Evolutionary conservation across 345 rosid species (phyloP).

Genomic region (Pelargonium nanum): DNA sequence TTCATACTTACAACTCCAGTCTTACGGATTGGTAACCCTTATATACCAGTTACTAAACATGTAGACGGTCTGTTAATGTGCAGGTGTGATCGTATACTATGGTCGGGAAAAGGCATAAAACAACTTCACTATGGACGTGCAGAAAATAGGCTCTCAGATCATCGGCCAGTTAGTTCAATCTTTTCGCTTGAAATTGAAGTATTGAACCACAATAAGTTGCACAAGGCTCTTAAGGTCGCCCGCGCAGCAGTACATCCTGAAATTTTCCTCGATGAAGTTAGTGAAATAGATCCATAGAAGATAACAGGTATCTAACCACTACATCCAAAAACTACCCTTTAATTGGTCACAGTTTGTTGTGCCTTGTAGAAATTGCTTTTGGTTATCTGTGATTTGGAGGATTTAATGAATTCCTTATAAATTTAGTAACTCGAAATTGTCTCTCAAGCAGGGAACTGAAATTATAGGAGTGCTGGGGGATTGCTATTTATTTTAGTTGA

Average conservation of each 20-base stretch:
- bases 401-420: not conserved
- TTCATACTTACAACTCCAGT: too few species aligned
- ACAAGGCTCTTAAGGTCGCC: conserved; percentile 61
- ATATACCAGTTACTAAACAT: not conserved
- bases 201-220: conserved; percentile 62
- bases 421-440: not conserved
- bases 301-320: conserved; percentile 16
- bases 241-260: conserved; percentile 71
- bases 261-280: conserved; percentile 31
- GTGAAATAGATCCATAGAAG: conserved; percentile 11
- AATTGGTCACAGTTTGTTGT: not conserved
- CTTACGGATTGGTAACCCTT: too few species aligned
- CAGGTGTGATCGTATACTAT: conserved; percentile 97
- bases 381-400: not conserved
- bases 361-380: too few species aligned
- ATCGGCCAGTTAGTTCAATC: conserved; percentile 82
- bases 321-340: not conserved
- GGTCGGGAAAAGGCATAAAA: conserved; percentile 73
- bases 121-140: conserved; percentile 66
- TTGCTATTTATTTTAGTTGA: not conserved
- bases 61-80: conserved; percentile 6
- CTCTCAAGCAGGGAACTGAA: conserved; percentile 15
- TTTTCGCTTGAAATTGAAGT: conserved; percentile 76
- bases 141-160: conserved; percentile 67
- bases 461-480: too few species aligned